Base-by-base conservation (phyloP, 179 eudicot species). In the Monotropa hypopitys region DNA sequence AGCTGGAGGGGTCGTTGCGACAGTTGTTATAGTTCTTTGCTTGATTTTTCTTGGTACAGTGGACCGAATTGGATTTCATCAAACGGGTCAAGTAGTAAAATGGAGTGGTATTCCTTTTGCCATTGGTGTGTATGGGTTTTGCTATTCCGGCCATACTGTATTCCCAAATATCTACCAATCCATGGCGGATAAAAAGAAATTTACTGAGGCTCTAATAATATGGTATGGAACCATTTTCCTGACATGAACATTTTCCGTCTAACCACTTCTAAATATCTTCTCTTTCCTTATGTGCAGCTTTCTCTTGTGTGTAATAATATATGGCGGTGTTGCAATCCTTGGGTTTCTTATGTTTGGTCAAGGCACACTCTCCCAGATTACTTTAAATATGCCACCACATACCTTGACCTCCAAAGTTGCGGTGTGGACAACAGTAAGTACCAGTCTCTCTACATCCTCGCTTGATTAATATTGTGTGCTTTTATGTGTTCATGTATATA, bases 81-180 rank as follows among this genome's bases (percentile, higher is more conserved):
- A 84, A 1, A 76, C 84, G 2, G 86, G 90, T 15, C 77, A 81
- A 28, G 35, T 84, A 45, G 87, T 95, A 61, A 90, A 91, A 13
- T 91, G 89, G 92, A 80, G 81, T 1, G 93, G 97, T 26, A 80
- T 95, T 72, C 97, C 99, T 53, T 91, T 90, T 76, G 88, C 93
- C 35, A 83, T 93, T 76, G 99, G 99, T 76, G 88, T 95, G 28
- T 91, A 88, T 68, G 99, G 93, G 2, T 95, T 86, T 85, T 93
- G 97, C 83, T 95, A 85, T 76, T 86, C 97, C 0, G 99, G 99
- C 23, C 99, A 91, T 80, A 78, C 93, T 21, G 97, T 93, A 46
- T 90, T 95, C 80, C 99, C 99, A 35, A 95, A 93, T 80, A 93
- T 95, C 28, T 95, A 95, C 81, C 97, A 94, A 70, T 92, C 98